Evolutionary conservation across 2,329 filamentous ascomycete genomes (phyloP).

Genomic region (Zymoseptoria pseudotritici): DNA sequence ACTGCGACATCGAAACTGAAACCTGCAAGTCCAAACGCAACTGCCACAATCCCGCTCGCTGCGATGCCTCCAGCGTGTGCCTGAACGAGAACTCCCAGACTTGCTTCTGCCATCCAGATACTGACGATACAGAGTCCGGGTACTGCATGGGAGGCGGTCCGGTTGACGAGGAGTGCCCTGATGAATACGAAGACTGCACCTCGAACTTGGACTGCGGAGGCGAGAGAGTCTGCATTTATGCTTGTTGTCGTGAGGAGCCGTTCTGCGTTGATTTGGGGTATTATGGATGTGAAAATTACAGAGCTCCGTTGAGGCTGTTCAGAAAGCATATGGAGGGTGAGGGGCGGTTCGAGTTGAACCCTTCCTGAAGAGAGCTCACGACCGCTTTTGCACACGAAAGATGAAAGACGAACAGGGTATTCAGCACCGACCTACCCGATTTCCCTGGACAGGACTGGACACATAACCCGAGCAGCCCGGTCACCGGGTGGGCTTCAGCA

Average conservation of each 20-base stretch:
- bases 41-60: conserved; percentile 12
- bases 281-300: conserved; percentile 2
- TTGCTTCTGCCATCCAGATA: conserved; percentile 14
- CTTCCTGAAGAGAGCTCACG: neutral
- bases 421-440: neutral
- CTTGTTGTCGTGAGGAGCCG: conserved; percentile 14
- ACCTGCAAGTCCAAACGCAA: conserved; percentile 6
- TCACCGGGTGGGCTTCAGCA: neutral
- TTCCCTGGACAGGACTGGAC: no score
- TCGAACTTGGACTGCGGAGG: conserved; percentile 12
- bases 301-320: neutral
- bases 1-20: conserved; percentile 2
- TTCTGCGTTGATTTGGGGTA: conserved; percentile 15
- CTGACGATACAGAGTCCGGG: conserved; percentile 6
- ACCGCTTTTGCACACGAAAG: neutral
- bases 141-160: conserved; percentile 14
- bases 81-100: conserved; percentile 7
- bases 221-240: conserved; percentile 12
- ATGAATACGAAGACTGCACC: conserved; percentile 11
- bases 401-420: neutral
- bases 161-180: conserved; percentile 5
- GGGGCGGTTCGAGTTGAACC: neutral
- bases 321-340: neutral
- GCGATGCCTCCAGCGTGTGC: conserved; percentile 9
- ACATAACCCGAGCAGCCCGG: no score